These are phyloP conservation scores for Cudoniella acicularis DNA, from an alignment of 495 filamentous ascomycete genomes.

Conservation along the genomic window DNA sequence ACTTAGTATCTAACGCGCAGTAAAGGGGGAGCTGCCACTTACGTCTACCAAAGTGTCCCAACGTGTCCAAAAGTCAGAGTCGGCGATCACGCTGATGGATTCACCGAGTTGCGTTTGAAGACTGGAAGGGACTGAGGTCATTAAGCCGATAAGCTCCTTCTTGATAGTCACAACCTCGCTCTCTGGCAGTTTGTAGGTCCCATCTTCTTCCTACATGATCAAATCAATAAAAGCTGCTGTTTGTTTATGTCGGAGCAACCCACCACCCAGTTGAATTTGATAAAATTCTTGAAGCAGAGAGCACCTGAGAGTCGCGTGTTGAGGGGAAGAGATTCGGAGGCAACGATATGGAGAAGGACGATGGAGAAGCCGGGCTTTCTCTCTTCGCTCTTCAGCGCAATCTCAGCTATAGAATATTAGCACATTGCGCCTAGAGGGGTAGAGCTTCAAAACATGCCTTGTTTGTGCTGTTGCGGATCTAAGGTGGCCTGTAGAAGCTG, in stretches of 20 bases:
- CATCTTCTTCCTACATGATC: constrained; percentile 70
- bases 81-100: constrained; percentile 92
- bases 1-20: neutral
- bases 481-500: constrained; percentile 82
- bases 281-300: constrained; percentile 97
- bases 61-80: constrained; percentile 93
- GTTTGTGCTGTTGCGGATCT: constrained; percentile 77
- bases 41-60: constrained; percentile 92
- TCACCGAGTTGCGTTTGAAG: constrained; percentile 95
- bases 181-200: constrained; percentile 76
- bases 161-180: constrained; percentile 88
- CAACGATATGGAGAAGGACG: constrained; percentile 81
- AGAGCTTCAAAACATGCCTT: constrained; percentile 53
- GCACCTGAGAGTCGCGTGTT: constrained; percentile 87
- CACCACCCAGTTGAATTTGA: constrained; percentile 83
- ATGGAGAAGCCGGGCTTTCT: constrained; percentile 82
- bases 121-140: constrained; percentile 82
- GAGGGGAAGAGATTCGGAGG: constrained; percentile 58
- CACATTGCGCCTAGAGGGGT: constrained; percentile 11
- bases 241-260: constrained; percentile 25
- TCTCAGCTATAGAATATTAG: constrained; percentile 61
- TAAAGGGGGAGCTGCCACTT: neutral
- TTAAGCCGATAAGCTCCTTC: constrained; percentile 87
- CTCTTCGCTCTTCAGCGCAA: constrained; percentile 68
- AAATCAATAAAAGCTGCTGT: constrained; percentile 1